Evolutionary conservation across 257 asterid genomes (phyloP), one percentile per base, ranked within the genome.

Genomic region (Capsicum rhomboideum): DNA sequence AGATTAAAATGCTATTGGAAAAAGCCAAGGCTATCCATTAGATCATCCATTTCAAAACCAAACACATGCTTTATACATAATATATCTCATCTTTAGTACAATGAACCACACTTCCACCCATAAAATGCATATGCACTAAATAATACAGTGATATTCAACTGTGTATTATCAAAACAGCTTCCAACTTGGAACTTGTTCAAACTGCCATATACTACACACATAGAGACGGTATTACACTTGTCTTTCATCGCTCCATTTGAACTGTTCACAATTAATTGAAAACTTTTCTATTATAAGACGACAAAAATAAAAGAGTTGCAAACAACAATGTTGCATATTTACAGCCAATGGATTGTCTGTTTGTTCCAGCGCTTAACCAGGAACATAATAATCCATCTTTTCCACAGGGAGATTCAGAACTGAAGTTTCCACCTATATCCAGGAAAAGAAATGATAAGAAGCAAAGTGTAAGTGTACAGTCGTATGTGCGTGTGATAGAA

Each of bases 351-450:
- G 42, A 72, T 75, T 26, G 42, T 75, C 61, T 75, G 20, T 75
- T 7, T 23, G 61, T 18, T 66, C 67, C 67, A 66, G 8, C 29
- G 66, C 66, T 91, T 89, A 94, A 56, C 98, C 99, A 34, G 98
- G 91, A 52, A 96, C 97, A 85, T 86, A 96, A 75, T 91, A 96
- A 85, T 96, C 99, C 99, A 96, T 96, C 90, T 91, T 92, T 69
- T 96, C 98, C 84, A 94, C 98, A 0, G 98, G 90, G 82, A 96
- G 90, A 85, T 96, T 96, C 90, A 94, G 87, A 29, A 92, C 94
- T 31, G 99, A 92, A 11, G 95, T 89, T 82, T 92, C 99, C 82
- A 90, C 98, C 99, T 94, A 84, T 40, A 66, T 54, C 58, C 69
- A 40, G 59, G 75, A 71, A 69, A 53, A 40, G n/a, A n/a, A 23